Evolutionary conservation across 1,284 basidiomycete genomes (phyloP), one percentile per base, ranked within the genome.

Genomic region (Meripilus lineatus): DNA sequence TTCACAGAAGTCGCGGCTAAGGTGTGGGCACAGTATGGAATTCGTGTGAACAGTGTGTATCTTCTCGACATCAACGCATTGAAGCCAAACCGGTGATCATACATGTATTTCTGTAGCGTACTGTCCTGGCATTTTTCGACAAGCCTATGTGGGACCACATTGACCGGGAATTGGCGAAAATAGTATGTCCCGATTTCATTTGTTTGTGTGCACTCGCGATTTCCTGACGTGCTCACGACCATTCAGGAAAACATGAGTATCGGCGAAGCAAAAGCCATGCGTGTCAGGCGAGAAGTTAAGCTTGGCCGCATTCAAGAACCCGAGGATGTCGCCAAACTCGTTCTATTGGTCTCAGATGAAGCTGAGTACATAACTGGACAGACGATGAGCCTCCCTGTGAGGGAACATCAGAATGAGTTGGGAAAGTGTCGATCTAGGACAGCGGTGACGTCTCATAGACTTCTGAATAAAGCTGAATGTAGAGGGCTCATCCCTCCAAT

Each of bases 291-390:
- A 24, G 57, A 61, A 32, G 53, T 64, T 51, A 57, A 58, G 52
- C 55, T 61, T 4, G 64, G 59, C 5, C 54, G 58, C 11, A 57
- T 65, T 24, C 66, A 69, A 40, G 55, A 57, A 40, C 63, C 67
- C 5, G 63, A 68, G 40, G 65, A 71, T 44, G 63, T 71, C 46
- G 68, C 70, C 8, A 64, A 62, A 20, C 54, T 73, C n/a, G 71
- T 73, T 4, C 69, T 69, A 0, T 73, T 73, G 5, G 67, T 61
- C 5, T 68, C 66, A 1, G 58, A 66, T 23, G 68, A 68, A 44
- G 61, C 64, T 5, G 56, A 59, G 40, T 70, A 66, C 48, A 63
- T 72, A 45, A 73, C 69, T 15, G 70, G 70, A 52, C 62, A 62
- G 52, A 64, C 62, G 2, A 59, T 64, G 62, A 35, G 58, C 61